Evolutionary conservation across 2,329 filamentous ascomycete genomes (phyloP).

Genomic region (Exophiala sp.): DNA sequence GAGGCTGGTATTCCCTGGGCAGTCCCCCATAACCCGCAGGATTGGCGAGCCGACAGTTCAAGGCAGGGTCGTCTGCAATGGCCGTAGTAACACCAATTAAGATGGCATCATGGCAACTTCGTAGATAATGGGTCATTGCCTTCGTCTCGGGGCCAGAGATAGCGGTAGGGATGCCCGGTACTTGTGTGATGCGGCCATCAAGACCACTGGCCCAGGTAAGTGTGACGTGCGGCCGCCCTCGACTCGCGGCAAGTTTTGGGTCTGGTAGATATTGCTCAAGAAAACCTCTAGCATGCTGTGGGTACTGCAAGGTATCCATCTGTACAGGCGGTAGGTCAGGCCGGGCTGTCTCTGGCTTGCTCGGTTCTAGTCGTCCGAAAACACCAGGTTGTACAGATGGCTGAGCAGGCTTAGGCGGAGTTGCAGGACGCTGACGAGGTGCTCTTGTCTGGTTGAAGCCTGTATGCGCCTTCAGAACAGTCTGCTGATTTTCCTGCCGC

Average conservation of each 20-base stretch:
- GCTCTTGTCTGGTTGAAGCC: conserved; percentile 33
- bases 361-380: conserved; percentile 20
- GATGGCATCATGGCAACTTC: conserved; percentile 78
- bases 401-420: conserved; percentile 13
- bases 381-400: conserved; percentile 19
- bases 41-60: conserved; percentile 74
- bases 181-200: conserved; percentile 72
- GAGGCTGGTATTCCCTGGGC: conserved; percentile 58
- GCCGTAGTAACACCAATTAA: conserved; percentile 81
- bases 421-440: conserved; percentile 13
- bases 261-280: conserved; percentile 52
- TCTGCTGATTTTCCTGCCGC: conserved; percentile 44
- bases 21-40: conserved; percentile 56
- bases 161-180: conserved; percentile 74
- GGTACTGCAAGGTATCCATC: conserved; percentile 43
- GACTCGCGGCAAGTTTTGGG: conserved; percentile 30
- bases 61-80: conserved; percentile 74
- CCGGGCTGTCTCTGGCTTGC: conserved; percentile 9
- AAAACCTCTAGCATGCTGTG: conserved; percentile 43
- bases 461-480: conserved; percentile 42
- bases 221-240: conserved; percentile 59
- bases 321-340: conserved; percentile 25
- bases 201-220: conserved; percentile 90
- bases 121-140: conserved; percentile 88
- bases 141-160: conserved; percentile 82